A percentile compares a stretch with the other conserved stretches of the same genome.
Evolutionary conservation across 1,139 yeast species (phyloP).

Genomic region (Yamadazyma triangularis): DNA sequence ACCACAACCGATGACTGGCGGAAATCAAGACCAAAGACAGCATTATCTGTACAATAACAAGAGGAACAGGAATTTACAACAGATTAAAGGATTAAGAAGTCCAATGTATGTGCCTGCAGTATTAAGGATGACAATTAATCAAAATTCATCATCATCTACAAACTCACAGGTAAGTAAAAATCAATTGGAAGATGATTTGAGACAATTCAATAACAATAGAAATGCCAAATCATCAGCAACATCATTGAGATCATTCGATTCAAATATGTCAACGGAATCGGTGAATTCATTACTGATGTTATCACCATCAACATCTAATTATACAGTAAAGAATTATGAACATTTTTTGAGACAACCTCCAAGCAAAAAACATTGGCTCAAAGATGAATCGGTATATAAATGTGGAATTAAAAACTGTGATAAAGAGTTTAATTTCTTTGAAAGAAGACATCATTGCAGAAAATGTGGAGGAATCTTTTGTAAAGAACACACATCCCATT

Average conservation of each 20-base stretch:
- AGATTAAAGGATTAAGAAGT: slow-evolving; percentile 67
- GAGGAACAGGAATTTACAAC: slow-evolving; percentile 40
- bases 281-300: slow-evolving; percentile 14
- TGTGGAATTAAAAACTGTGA: slow-evolving; percentile 63
- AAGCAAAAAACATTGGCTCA: slow-evolving; percentile 71
- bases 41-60: neutral
- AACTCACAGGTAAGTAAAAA: slow-evolving; percentile 5
- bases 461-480: slow-evolving; percentile 92
- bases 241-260: slow-evolving; percentile 34
- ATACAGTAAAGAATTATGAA: slow-evolving; percentile 16
- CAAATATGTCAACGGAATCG: slow-evolving; percentile 30
- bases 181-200: slow-evolving; percentile 7
- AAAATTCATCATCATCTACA: neutral
- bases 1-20: neutral
- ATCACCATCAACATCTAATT: slow-evolving; percentile 8
- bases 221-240: slow-evolving; percentile 18
- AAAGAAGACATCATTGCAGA: slow-evolving; percentile 90
- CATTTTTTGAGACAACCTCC: slow-evolving; percentile 44
- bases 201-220: slow-evolving; percentile 1
- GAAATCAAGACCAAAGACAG: neutral
- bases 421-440: slow-evolving; percentile 64
- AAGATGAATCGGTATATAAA: slow-evolving; percentile 57
- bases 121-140: slow-evolving; percentile 45
- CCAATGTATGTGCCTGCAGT: slow-evolving; percentile 93
- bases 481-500: slow-evolving; percentile 58